Conservation (phyloP, 129 eudicot genomes). For the sunflower (Helianthus annuus) region DNA sequence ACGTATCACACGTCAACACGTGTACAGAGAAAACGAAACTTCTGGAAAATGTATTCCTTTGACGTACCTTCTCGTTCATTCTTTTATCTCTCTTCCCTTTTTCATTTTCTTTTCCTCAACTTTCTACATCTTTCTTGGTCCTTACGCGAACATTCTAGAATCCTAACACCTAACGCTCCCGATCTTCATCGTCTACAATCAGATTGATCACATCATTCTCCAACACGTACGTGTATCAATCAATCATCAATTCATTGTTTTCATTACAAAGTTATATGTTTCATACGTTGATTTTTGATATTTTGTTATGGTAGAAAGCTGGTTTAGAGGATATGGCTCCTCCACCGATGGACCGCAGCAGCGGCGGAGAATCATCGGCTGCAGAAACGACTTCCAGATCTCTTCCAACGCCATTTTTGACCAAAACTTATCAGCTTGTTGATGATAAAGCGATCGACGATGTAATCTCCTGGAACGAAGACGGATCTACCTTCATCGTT, state of each 20-base stretch:
- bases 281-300: neutral
- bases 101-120: neutral
- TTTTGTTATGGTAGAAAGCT: neutral
- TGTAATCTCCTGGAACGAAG: conserved; percentile 90
- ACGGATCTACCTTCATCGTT: conserved; percentile 90
- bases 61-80: conserved; percentile 46
- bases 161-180: conserved; percentile 14
- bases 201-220: neutral
- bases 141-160: conserved; percentile 63
- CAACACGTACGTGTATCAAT: neutral
- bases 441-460: conserved; percentile 76
- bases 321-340: no score
- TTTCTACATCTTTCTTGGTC: neutral
- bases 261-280: neutral
- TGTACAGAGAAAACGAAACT: conserved; percentile 38
- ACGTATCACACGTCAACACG: conserved; percentile 13
- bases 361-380: conserved; percentile 48
- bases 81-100: conserved; percentile 4
- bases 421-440: conserved; percentile 88
- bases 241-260: neutral
- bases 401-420: conserved; percentile 90
- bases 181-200: conserved; percentile 9
- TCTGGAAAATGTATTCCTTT: conserved; percentile 22
- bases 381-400: conserved; percentile 57
- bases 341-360: conserved; percentile 47